These are phyloP conservation scores for Astrothelium macrocarpum DNA, from an alignment of 495 filamentous ascomycete species.

Conservation along the genomic window DNA sequence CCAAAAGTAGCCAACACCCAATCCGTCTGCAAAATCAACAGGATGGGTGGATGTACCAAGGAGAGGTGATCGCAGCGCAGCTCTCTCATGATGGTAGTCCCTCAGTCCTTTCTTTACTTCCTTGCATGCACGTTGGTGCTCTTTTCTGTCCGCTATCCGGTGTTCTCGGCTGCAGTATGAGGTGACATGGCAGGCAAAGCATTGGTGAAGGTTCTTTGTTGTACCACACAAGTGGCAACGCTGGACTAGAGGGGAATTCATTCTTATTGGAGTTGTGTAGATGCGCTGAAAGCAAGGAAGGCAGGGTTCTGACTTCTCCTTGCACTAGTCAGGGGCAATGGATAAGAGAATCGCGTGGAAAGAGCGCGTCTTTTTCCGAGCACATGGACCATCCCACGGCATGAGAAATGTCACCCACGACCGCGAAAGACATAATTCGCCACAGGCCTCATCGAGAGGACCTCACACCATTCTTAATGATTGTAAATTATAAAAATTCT, in stretches of 20 bases:
- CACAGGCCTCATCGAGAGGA: no score
- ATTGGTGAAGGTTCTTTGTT: conserved; percentile 25
- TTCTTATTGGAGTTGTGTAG: not conserved
- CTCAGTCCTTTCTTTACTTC: conserved; percentile 8
- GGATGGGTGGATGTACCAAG: no score
- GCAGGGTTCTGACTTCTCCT: not conserved
- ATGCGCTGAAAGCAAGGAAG: not conserved
- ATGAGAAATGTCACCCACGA: no score
- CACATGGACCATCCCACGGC: no score
- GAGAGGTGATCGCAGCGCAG: not conserved
- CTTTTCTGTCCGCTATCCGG: conserved; percentile 31
- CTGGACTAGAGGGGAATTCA: not conserved
- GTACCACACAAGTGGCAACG: conserved; percentile 14
- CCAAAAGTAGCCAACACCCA: not conserved
- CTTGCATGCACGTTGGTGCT: conserved; percentile 39
- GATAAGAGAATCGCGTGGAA: no score
- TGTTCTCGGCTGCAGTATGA: conserved; percentile 41
- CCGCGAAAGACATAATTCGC: no score
- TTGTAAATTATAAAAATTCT: no score
- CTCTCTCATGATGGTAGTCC: not conserved
- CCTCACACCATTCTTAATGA: no score
- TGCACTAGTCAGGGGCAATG: not conserved
- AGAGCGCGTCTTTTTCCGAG: no score
- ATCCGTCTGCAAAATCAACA: not conserved
- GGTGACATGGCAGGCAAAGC: conserved; percentile 36